Conservation (phyloP, 148 eudicot genomes). For the Silene conica region DNA sequence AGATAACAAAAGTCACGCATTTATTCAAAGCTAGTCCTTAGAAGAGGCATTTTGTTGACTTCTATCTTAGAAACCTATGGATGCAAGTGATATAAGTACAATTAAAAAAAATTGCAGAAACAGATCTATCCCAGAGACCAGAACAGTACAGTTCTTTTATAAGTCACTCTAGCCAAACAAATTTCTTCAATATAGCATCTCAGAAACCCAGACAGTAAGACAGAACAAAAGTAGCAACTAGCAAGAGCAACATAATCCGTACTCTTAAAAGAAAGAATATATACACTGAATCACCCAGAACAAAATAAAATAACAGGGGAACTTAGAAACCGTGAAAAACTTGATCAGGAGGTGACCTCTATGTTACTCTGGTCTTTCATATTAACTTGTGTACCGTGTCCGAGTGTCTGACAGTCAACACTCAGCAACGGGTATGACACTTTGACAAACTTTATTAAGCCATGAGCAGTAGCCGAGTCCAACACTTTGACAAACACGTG, state of each 20-base stretch:
- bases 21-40: no score
- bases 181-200: background rate
- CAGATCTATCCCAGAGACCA: background rate
- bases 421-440: no score
- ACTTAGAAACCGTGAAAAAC: background rate
- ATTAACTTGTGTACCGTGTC: no score
- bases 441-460: background rate
- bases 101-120: background rate
- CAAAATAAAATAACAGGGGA: background rate
- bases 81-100: no score
- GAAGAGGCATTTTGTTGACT: no score
- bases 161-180: background rate
- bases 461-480: background rate
- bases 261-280: background rate
- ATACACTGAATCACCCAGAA: background rate
- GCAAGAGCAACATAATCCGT: background rate
- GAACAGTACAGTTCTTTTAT: background rate
- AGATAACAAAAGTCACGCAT: background rate
- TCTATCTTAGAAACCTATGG: no score
- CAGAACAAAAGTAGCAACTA: background rate
- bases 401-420: no score
- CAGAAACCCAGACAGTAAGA: background rate
- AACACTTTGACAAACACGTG: background rate
- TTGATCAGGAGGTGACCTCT: background rate
- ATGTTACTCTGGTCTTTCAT: background rate